These are phyloP conservation scores for Metschnikowia rubicola DNA, from an alignment of 805 yeast genomes.

Conservation along the genomic window DNA sequence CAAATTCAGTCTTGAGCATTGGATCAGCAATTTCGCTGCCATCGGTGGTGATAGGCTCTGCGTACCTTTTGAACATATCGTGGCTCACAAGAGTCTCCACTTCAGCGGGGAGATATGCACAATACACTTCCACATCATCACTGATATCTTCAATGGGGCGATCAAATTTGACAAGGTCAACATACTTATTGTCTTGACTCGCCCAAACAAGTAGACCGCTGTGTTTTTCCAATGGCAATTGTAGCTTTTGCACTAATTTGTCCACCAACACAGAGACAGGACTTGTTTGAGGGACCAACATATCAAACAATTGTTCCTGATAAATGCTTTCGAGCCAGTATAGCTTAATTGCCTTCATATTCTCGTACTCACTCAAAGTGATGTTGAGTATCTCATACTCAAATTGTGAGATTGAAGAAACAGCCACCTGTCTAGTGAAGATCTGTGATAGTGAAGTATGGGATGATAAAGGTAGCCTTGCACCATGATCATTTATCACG, in stretches of 20 bases:
- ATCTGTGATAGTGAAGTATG: slow-evolving; percentile 35
- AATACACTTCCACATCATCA: slow-evolving; percentile 35
- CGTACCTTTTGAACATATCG: slow-evolving; percentile 30
- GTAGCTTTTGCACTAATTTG: slow-evolving; percentile 53
- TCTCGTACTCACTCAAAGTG: slow-evolving; percentile 73
- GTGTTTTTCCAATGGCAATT: slow-evolving; percentile 46
- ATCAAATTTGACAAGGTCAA: slow-evolving; percentile 37
- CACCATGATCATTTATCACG: slow-evolving; percentile 56
- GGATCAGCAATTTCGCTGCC: slow-evolving; percentile 26
- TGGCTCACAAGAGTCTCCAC: slow-evolving; percentile 35
- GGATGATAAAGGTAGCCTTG: slow-evolving; percentile 45
- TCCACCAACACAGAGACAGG: slow-evolving; percentile 53
- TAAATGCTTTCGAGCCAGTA: slow-evolving; percentile 71
- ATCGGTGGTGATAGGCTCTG: slow-evolving; percentile 16
- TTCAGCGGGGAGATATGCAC: slow-evolving; percentile 43
- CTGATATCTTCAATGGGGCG: slow-evolving; percentile 31
- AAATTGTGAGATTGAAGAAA: slow-evolving; percentile 44
- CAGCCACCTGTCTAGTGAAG: slow-evolving; percentile 42
- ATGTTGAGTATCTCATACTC: slow-evolving; percentile 77
- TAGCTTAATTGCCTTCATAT: slow-evolving; percentile 60
- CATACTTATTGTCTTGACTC: slow-evolving; percentile 37
- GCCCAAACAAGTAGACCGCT: slow-evolving; percentile 57
- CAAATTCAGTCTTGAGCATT: slow-evolving; percentile 15
- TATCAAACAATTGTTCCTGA: slow-evolving; percentile 64
- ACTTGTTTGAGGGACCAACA: slow-evolving; percentile 63